phyloP scores from a whole-genome alignment of 805 yeast species.

The Ogataea siamensis region DNA sequence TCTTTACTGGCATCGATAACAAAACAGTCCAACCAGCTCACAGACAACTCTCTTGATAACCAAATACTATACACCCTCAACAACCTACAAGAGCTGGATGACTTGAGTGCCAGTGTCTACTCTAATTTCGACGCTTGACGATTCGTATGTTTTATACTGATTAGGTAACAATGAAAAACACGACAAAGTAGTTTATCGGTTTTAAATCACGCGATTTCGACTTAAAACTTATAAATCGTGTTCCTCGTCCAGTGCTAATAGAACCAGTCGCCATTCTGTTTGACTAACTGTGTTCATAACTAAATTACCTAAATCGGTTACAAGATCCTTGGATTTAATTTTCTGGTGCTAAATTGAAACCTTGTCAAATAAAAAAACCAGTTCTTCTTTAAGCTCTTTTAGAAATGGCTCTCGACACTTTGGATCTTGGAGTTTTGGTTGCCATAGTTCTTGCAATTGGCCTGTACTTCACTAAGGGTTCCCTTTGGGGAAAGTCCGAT shows the following conservation, averaged over 20 bases:
- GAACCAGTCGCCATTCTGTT: not conserved
- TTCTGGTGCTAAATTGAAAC: slow-evolving; percentile 11
- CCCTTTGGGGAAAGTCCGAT: slow-evolving; percentile 40
- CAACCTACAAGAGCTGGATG: slow-evolving; percentile 66
- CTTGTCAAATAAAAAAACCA: slow-evolving; percentile 5
- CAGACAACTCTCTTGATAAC: slow-evolving; percentile 32
- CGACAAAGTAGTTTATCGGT: slow-evolving; percentile 12
- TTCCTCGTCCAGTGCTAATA: not conserved
- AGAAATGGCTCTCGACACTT: slow-evolving; percentile 61
- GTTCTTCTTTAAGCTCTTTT: slow-evolving; percentile 2
- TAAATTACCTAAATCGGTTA: slow-evolving; percentile 2
- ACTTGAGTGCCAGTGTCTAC: slow-evolving; percentile 85
- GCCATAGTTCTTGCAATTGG: slow-evolving; percentile 64
- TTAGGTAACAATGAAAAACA: slow-evolving; percentile 8
- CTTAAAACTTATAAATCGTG: slow-evolving; percentile 1
- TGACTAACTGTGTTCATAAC: not conserved
- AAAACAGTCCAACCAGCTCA: slow-evolving; percentile 50
- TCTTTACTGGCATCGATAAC: slow-evolving; percentile 66
- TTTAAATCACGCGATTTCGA: slow-evolving; percentile 10
- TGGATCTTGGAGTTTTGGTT: slow-evolving; percentile 67
- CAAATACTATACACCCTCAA: slow-evolving; percentile 40
- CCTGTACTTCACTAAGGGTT: slow-evolving; percentile 67
- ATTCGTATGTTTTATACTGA: slow-evolving; percentile 1
- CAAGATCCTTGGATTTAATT: slow-evolving; percentile 8
- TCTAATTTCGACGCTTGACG: slow-evolving; percentile 55